Conservation (phyloP, 768 basidiomycete species). For the Russula ochroleuca region DNA sequence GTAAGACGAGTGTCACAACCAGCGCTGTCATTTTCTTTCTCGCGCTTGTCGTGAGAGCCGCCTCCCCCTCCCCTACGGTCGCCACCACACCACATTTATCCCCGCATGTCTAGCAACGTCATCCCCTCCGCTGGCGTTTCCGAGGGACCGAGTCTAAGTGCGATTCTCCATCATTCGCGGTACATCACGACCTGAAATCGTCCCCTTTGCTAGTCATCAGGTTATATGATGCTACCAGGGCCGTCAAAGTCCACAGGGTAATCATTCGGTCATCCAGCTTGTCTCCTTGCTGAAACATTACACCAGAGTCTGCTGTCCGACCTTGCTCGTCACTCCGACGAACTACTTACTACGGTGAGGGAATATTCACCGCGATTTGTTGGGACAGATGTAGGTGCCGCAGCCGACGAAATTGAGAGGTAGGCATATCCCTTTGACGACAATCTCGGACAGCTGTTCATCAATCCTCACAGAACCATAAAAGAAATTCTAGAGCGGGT, state of each 20-base stretch:
- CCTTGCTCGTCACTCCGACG: constrained; percentile 9
- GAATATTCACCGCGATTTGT: constrained; percentile 6
- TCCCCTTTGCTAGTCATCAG: constrained; percentile 2
- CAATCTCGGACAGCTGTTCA: neutral
- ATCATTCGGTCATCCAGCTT: neutral
- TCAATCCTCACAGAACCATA: constrained; percentile 4
- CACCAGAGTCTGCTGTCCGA: neutral
- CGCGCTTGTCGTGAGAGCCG: constrained; percentile 1
- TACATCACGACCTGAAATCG: neutral
- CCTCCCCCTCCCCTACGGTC: neutral
- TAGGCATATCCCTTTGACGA: neutral
- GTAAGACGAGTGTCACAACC: no score
- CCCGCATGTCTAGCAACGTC: constrained; percentile 6
- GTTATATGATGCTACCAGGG: constrained; percentile 6
- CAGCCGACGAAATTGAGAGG: constrained; percentile 19
- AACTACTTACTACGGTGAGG: constrained; percentile 7
- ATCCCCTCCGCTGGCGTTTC: neutral
- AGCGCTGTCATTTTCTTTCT: constrained; percentile 6
- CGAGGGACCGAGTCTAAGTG: constrained; percentile 7
- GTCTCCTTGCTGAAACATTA: neutral
- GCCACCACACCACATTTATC: neutral
- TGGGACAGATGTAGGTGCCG: neutral
- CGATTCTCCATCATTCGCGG: neutral
- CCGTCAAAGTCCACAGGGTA: constrained; percentile 13
- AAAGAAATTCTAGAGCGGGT: constrained; percentile 5